Evolutionary conservation across 345 rosid genomes (phyloP).

Genomic region (Sonneratia alba): DNA sequence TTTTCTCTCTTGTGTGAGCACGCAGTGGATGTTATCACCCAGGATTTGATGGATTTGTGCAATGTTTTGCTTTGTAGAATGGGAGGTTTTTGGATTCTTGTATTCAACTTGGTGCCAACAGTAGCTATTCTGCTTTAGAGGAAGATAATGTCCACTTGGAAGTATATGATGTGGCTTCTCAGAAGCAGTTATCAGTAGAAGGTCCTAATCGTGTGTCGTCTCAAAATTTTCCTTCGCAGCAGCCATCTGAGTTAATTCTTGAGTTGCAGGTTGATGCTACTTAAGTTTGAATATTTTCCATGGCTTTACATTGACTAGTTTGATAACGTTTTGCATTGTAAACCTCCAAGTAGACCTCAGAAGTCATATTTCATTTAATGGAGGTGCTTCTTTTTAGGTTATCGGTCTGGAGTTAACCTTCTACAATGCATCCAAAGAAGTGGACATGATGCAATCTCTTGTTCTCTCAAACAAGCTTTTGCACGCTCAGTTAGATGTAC

Average conservation of each 20-base stretch:
- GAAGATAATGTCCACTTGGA: slow-evolving; percentile 62
- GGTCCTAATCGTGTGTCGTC: slow-evolving; percentile 23
- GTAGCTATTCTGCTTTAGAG: slow-evolving; percentile 61
- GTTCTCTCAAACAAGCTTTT: slow-evolving; percentile 70
- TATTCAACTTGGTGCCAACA: slow-evolving; percentile 62
- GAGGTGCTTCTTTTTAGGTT: slow-evolving; percentile 46
- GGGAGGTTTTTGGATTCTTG: slow-evolving; percentile 88
- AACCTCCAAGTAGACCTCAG: background rate
- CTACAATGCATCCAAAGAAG: slow-evolving; percentile 66
- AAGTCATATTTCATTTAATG: background rate
- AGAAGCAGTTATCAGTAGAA: slow-evolving; percentile 26
- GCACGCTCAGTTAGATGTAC: slow-evolving; percentile 86
- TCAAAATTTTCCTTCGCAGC: slow-evolving; percentile 32
- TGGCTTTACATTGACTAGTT: background rate
- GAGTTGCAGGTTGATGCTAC: slow-evolving; percentile 65
- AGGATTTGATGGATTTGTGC: background rate
- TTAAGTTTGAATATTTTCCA: background rate
- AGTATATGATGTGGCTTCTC: slow-evolving; percentile 36
- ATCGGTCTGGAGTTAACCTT: slow-evolving; percentile 93
- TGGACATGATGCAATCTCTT: slow-evolving; percentile 49
- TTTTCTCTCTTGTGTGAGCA: background rate
- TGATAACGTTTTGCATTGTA: background rate
- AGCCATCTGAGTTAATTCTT: slow-evolving; percentile 49
- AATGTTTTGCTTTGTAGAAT: slow-evolving; percentile 38
- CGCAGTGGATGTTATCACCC: background rate